Percentiles rank a stretch among this genome's conserved stretches.
phyloP scores from a whole-genome alignment of 805 yeast species.

The Cyberlindnera xishuangbannaensis region DNA sequence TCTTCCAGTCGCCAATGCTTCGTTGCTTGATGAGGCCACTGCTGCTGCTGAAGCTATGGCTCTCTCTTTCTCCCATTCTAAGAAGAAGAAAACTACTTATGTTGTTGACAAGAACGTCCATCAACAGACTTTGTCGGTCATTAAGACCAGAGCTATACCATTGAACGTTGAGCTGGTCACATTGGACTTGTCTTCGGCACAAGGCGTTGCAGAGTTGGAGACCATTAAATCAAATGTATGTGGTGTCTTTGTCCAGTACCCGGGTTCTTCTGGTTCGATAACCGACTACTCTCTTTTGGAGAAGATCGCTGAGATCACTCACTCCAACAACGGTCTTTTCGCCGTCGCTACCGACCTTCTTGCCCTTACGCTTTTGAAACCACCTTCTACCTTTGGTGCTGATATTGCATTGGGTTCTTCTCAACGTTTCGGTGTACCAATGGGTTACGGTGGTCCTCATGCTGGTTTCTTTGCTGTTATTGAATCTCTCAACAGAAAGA shows the following conservation, averaged over 20 bases:
- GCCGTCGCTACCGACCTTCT: slow-evolving; percentile 89
- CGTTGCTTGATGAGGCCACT: slow-evolving; percentile 91
- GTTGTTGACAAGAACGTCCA: slow-evolving; percentile 74
- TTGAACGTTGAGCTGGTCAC: slow-evolving; percentile 59
- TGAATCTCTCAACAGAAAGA: slow-evolving; percentile 77
- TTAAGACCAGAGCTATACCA: slow-evolving; percentile 73
- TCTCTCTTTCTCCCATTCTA: slow-evolving; percentile 59
- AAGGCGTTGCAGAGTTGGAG: slow-evolving; percentile 31
- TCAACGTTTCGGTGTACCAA: slow-evolving; percentile 95
- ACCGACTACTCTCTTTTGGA: slow-evolving; percentile 42
- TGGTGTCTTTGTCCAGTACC: slow-evolving; percentile 89
- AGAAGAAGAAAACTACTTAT: slow-evolving; percentile 62
- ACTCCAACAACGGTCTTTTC: slow-evolving; percentile 65
- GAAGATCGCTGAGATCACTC: slow-evolving; percentile 58
- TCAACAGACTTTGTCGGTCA: slow-evolving; percentile 79
- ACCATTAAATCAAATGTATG: slow-evolving; percentile 39
- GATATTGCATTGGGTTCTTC: slow-evolving; percentile 91
- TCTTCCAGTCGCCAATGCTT: slow-evolving; percentile 90
- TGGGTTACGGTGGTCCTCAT: slow-evolving; percentile 98
- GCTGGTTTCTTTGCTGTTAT: slow-evolving; percentile 94
- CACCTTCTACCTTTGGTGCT: slow-evolving; percentile 84
- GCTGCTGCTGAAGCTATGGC: slow-evolving; percentile 98
- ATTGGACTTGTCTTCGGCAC: slow-evolving; percentile 46
- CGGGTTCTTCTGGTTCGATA: slow-evolving; percentile 77
- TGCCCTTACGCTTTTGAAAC: slow-evolving; percentile 78